These are phyloP conservation scores for Coelastrella sp. DNA, from an alignment of 139 green algal genomes.

Conservation along the genomic window DNA sequence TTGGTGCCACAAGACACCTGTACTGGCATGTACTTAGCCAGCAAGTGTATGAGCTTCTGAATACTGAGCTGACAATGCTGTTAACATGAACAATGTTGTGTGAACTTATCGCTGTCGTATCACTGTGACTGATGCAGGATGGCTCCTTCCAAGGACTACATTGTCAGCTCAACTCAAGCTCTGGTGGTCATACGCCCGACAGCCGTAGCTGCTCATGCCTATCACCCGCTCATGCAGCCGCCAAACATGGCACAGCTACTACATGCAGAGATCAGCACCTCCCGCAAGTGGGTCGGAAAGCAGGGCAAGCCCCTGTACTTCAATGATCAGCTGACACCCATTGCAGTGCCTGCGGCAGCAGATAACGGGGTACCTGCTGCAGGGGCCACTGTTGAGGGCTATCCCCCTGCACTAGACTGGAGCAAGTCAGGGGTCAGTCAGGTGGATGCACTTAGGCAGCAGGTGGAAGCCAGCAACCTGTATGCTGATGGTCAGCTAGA, in stretches of 20 bases:
- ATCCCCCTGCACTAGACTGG: conserved; percentile 3
- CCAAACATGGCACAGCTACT: not conserved
- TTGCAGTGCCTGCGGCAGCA: not conserved
- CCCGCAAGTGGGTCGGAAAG: not conserved
- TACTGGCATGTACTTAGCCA: no score
- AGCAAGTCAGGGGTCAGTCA: not conserved
- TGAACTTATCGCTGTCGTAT: not conserved
- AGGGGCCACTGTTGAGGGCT: not conserved
- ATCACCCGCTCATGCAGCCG: conserved; percentile 7
- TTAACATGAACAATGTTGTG: not conserved
- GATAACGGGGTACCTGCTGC: not conserved
- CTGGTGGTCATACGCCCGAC: conserved; percentile 34
- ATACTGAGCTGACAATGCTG: no score
- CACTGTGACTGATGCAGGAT: conserved; percentile 1
- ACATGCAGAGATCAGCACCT: not conserved
- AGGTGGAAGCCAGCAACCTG: conserved; percentile 24
- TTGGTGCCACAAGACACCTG: not conserved
- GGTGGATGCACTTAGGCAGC: not conserved
- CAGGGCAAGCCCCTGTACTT: not conserved
- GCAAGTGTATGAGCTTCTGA: no score
- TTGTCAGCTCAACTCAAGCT: not conserved
- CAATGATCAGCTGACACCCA: not conserved
- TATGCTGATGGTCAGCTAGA: not conserved
- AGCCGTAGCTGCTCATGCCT: not conserved
- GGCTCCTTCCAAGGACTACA: conserved; percentile 36